A percentile compares a stretch with the other conserved stretches of the same genome.
Conservation (phyloP, 495 filamentous ascomycete genomes). For the Penicillium waksmanii region DNA sequence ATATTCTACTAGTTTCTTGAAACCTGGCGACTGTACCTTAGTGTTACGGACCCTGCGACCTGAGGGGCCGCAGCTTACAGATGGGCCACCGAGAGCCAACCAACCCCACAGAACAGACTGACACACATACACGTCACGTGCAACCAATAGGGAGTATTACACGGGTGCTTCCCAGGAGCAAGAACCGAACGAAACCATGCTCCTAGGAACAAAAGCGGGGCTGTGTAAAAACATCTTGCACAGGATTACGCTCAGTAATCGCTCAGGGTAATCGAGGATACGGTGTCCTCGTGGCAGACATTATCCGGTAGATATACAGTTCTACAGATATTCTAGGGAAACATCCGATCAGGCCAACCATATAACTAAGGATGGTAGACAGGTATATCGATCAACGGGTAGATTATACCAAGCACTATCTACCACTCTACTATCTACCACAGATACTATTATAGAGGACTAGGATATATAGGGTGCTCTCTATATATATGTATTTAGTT, state of each 20-base stretch:
- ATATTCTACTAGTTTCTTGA: no score
- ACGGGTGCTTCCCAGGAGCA: neutral
- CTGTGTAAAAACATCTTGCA: no score
- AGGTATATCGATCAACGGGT: no score
- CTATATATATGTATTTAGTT: neutral
- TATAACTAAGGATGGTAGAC: no score
- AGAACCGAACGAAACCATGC: neutral
- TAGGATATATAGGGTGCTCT: conserved; percentile 1
- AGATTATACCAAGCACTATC: no score
- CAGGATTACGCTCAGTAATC: neutral
- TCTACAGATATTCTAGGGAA: neutral
- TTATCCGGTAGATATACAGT: neutral
- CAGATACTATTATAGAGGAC: no score
- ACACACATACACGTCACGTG: neutral
- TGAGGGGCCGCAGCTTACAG: neutral
- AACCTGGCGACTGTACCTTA: neutral
- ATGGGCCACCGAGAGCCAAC: conserved; percentile 3
- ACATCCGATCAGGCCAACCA: no score
- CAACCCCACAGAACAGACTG: neutral
- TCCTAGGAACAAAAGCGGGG: neutral
- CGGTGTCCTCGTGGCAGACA: neutral
- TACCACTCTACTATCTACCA: no score
- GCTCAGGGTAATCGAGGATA: neutral
- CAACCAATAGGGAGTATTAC: neutral
- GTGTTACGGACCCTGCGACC: neutral